Evolutionary conservation across 139 green algal genomes (phyloP).

Genomic region (Chlorella vulgaris): DNA sequence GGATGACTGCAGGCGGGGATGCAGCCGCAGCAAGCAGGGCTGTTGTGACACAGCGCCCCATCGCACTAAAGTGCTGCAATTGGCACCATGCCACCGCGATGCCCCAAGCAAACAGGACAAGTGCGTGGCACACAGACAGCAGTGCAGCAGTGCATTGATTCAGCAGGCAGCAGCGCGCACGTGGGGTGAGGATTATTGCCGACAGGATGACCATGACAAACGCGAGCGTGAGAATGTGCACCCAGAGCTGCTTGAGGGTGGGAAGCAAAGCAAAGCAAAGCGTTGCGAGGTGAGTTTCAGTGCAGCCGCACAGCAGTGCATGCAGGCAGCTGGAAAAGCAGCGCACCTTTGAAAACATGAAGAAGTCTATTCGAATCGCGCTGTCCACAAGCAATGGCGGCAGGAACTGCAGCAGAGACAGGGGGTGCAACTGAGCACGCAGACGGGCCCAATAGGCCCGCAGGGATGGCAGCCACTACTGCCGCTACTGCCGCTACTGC

Average conservation of each 20-base stretch:
- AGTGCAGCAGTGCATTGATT: neutral
- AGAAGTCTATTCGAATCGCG: conserved; percentile 83
- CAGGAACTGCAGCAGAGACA: conserved; percentile 62
- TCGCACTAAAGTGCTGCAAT: no score
- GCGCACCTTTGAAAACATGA: conserved; percentile 72
- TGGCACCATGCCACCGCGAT: no score
- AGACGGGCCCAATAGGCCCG: neutral
- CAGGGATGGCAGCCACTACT: neutral
- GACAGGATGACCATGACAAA: conserved; percentile 72
- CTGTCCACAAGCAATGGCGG: conserved; percentile 66
- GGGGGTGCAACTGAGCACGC: conserved; percentile 23
- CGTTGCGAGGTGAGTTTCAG: neutral
- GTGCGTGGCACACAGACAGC: neutral
- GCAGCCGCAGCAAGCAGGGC: no score
- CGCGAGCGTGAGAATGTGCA: conserved; percentile 73
- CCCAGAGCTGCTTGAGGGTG: conserved; percentile 11
- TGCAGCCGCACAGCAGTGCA: neutral
- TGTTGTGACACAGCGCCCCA: no score
- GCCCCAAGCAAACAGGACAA: no score
- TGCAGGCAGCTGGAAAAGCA: neutral
- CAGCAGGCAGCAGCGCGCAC: neutral
- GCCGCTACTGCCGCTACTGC: no score
- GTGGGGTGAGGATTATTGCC: conserved; percentile 66
- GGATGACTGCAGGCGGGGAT: conserved; percentile 57
- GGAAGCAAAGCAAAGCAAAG: neutral